Conservation (phyloP, 345 rosid genomes). For the Ceriops zippeliana region DNA sequence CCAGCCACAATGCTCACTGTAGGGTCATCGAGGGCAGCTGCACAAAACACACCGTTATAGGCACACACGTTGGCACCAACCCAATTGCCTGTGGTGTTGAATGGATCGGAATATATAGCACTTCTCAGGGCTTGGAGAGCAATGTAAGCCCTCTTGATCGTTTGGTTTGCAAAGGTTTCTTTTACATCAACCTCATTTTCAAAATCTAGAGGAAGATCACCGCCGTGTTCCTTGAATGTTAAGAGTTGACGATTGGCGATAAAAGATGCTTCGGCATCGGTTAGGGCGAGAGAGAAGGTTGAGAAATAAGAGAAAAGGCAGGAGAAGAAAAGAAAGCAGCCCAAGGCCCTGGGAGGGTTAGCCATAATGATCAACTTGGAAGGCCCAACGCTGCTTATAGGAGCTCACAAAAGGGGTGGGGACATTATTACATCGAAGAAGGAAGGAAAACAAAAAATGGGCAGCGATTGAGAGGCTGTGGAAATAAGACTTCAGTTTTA, state of each 20-base stretch:
- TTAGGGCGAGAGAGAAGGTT: background rate
- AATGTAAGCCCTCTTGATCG: slow-evolving; percentile 13
- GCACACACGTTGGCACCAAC: slow-evolving; percentile 12
- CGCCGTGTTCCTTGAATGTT: slow-evolving; percentile 2
- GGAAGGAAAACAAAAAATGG: slow-evolving; percentile 12
- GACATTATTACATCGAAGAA: slow-evolving; percentile 21
- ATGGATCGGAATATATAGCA: slow-evolving; percentile 17
- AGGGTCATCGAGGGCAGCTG: slow-evolving; percentile 8
- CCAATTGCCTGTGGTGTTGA: slow-evolving; percentile 12
- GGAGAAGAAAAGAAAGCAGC: slow-evolving; percentile 1
- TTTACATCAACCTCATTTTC: background rate
- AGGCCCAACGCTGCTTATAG: slow-evolving; percentile 9
- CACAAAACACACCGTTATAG: slow-evolving; percentile 19
- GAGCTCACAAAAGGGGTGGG: background rate
- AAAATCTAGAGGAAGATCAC: background rate
- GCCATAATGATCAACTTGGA: background rate
- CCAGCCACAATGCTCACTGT: slow-evolving; percentile 4
- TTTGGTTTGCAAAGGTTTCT: background rate
- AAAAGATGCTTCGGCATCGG: slow-evolving; percentile 6
- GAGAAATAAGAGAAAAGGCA: background rate
- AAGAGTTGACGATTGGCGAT: slow-evolving; percentile 20
- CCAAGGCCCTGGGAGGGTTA: background rate
- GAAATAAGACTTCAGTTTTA: slow-evolving; percentile 4
- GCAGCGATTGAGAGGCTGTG: slow-evolving; percentile 18
- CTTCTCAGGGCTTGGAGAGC: slow-evolving; percentile 19